Evolutionary conservation across 768 basidiomycete species (phyloP), one percentile per base, ranked within the genome.

Genomic region (Bullera alba): DNA sequence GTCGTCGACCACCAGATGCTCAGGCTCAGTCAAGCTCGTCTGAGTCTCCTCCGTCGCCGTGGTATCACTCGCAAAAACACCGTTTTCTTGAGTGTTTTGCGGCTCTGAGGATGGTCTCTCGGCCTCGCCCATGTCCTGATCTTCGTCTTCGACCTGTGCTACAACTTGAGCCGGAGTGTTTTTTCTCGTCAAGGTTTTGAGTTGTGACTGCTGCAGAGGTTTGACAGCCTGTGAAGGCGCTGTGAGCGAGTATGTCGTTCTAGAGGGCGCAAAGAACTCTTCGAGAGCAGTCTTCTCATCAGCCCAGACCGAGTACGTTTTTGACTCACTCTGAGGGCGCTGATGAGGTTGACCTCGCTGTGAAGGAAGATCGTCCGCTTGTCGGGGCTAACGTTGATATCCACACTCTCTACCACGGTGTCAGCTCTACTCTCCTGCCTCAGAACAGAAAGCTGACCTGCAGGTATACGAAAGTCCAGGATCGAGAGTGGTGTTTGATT

Each of bases 371-470:
- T 85, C 0, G 89, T 92, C n/a, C 93, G 79, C 66, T 97, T 99
- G 75, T 97, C 95, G 0, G 95, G 93, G 54, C 83, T 87, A 52
- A 97, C 86, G 54, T 99, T 99, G 63, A 99, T 82, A 65, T 99
- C 95, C 61, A 72, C 61, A 38, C 64, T 56, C 34, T 66, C 67
- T 61, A 22, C 82, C 87, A 21, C 35, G 12, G 42, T 22, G 23
- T 44, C 42, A 44, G 29, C 22, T 5, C 41, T 16, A 37, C n/a
- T n/a, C n/a, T n/a, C n/a, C n/a, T n/a, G n/a, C n/a, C n/a, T n/a
- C n/a, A n/a, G n/a, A n/a, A n/a, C n/a, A n/a, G 25, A 12, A 22
- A 5, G 72, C 82, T 5, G 52, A 89, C 89, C 78, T 4, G 83
- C 83, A 0, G 92, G 89, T 2, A 96, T 69, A 14, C 81, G 75